A percentile compares a stretch with the other conserved stretches of the same genome.
phyloP scores from a whole-genome alignment of 257 asterid species.

The Avicennia marina region DNA sequence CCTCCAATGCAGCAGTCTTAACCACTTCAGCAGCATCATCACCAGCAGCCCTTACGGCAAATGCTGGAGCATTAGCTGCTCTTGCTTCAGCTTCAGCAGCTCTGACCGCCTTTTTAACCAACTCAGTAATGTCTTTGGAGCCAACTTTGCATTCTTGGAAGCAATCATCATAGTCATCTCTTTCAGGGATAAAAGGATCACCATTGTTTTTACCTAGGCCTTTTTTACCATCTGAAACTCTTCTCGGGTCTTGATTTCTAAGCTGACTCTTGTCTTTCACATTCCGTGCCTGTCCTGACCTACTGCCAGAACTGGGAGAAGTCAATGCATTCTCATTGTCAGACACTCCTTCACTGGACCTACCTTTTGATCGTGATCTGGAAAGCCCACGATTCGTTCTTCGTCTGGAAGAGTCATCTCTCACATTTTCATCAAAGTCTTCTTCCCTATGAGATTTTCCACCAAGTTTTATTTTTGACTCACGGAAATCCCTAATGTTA shows the following conservation, averaged over 20 bases:
- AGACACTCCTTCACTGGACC: slow-evolving; percentile 52
- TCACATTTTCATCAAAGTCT: slow-evolving; percentile 57
- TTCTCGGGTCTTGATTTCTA: slow-evolving; percentile 48
- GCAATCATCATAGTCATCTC: slow-evolving; percentile 89
- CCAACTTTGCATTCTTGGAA: slow-evolving; percentile 83
- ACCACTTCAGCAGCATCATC: slow-evolving; percentile 99
- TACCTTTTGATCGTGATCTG: slow-evolving; percentile 61
- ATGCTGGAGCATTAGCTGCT: slow-evolving; percentile 83
- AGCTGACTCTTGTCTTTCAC: slow-evolving; percentile 47
- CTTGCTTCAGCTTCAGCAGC: slow-evolving; percentile 99
- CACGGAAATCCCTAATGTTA: slow-evolving; percentile 48
- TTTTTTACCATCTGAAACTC: slow-evolving; percentile 51
- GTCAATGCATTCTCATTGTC: slow-evolving; percentile 67
- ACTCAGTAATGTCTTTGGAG: slow-evolving; percentile 61
- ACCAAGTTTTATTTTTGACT: slow-evolving; percentile 48
- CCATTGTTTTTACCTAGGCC: slow-evolving; percentile 27
- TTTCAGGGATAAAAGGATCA: slow-evolving; percentile 44
- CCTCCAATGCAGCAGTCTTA: slow-evolving; percentile 92
- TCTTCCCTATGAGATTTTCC: slow-evolving; percentile 72
- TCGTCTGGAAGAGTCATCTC: slow-evolving; percentile 72
- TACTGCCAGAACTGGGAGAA: slow-evolving; percentile 69
- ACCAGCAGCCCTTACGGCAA: slow-evolving; percentile 87
- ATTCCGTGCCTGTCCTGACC: slow-evolving; percentile 60
- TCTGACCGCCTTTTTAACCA: slow-evolving; percentile 82
- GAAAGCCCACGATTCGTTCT: slow-evolving; percentile 52